These are phyloP conservation scores for Meira miltonrushii DNA, from an alignment of 1,284 basidiomycete genomes.

Conservation along the genomic window DNA sequence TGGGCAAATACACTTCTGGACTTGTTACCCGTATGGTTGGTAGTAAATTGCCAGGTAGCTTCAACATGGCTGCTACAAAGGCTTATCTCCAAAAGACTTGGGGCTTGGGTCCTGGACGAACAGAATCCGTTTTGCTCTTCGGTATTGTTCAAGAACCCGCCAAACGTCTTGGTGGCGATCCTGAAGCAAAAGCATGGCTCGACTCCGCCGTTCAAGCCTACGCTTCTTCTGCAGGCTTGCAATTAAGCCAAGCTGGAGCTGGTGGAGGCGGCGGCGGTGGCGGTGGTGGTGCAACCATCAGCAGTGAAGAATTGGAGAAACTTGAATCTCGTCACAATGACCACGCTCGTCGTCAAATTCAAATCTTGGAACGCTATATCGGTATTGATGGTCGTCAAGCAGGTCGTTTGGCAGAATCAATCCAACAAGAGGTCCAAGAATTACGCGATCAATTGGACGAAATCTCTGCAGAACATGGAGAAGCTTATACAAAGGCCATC, in stretches of 20 bases:
- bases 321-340: slow-evolving; percentile 89
- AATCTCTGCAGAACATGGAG: slow-evolving; percentile 83
- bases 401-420: slow-evolving; percentile 78
- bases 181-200: slow-evolving; percentile 88
- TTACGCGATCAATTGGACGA: slow-evolving; percentile 83
- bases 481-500: slow-evolving; percentile 87
- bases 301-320: slow-evolving; percentile 95
- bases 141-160: slow-evolving; percentile 86
- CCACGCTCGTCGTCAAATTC: slow-evolving; percentile 86
- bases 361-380: slow-evolving; percentile 92
- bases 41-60: slow-evolving; percentile 97
- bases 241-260: slow-evolving; percentile 56
- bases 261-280: slow-evolving; percentile 62
- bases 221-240: slow-evolving; percentile 79
- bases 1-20: slow-evolving; percentile 92
- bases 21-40: slow-evolving; percentile 86
- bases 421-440: slow-evolving; percentile 67
- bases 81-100: slow-evolving; percentile 55
- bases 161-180: slow-evolving; percentile 85
- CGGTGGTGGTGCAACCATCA: slow-evolving; percentile 63
- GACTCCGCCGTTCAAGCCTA: slow-evolving; percentile 79
- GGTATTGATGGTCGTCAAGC: slow-evolving; percentile 86
- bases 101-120: slow-evolving; percentile 83
- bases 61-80: slow-evolving; percentile 92
- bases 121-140: slow-evolving; percentile 84